Evolutionary conservation across 495 filamentous ascomycete species (phyloP).

Genomic region (Aspergillus taichungensis): DNA sequence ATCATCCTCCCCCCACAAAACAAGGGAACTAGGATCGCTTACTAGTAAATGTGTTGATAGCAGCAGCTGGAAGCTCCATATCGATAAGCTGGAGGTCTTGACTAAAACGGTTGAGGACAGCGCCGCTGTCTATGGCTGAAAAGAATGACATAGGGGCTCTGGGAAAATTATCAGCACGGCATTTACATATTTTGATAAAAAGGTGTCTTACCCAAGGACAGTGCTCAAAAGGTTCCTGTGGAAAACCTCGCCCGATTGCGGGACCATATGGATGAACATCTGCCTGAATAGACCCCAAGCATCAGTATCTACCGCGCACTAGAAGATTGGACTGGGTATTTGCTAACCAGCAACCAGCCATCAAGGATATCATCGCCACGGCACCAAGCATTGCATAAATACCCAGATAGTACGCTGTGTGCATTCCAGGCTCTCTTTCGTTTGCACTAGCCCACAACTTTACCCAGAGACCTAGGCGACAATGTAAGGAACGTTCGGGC

Average conservation of each 20-base stretch:
- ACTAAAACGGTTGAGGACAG: slow-evolving; percentile 47
- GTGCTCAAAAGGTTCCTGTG: slow-evolving; percentile 40
- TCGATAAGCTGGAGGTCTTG: slow-evolving; percentile 55
- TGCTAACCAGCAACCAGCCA: slow-evolving; percentile 37
- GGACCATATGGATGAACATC: slow-evolving; percentile 46
- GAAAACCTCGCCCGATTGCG: slow-evolving; percentile 41
- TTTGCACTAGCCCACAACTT: slow-evolving; percentile 46
- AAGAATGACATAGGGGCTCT: slow-evolving; percentile 41
- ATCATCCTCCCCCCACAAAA: neutral
- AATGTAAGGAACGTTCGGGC: slow-evolving; percentile 1
- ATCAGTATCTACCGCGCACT: neutral
- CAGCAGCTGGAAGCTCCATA: slow-evolving; percentile 42
- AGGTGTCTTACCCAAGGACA: slow-evolving; percentile 28
- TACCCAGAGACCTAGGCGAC: slow-evolving; percentile 41
- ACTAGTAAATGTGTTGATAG: slow-evolving; percentile 40
- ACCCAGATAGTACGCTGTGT: slow-evolving; percentile 44
- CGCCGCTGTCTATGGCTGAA: slow-evolving; percentile 35
- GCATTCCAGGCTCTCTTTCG: slow-evolving; percentile 26
- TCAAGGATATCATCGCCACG: slow-evolving; percentile 32
- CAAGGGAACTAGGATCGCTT: slow-evolving; percentile 2
- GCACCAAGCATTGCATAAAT: slow-evolving; percentile 46
- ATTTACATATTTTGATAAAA: neutral
- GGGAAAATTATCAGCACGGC: slow-evolving; percentile 1
- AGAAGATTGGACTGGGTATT: neutral
- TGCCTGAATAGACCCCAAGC: slow-evolving; percentile 16